Conservation (phyloP, 1,139 yeast species). For the Nematodospora anomalae region DNA sequence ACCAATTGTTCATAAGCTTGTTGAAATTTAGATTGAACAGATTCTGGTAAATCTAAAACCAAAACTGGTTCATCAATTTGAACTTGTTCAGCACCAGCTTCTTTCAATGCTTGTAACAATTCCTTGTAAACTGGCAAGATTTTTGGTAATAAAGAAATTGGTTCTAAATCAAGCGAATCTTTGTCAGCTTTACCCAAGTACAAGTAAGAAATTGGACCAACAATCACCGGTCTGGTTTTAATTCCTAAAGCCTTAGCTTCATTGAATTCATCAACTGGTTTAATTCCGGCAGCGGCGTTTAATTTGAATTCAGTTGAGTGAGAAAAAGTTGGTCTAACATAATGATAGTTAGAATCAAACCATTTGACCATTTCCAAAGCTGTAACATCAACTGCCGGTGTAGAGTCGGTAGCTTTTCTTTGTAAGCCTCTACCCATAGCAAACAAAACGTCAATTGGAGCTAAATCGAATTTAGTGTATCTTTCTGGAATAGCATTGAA, state of each 20-base stretch:
- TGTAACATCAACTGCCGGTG: conserved; percentile 93
- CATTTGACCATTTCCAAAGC: conserved; percentile 99
- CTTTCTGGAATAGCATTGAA: conserved; percentile 97
- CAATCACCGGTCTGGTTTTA: conserved; percentile 94
- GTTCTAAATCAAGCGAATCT: conserved; percentile 93
- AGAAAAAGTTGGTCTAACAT: conserved; percentile 98
- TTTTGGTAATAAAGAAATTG: conserved; percentile 84
- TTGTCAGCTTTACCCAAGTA: conserved; percentile 97
- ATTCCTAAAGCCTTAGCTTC: conserved; percentile 97
- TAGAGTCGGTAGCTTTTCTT: conserved; percentile 87
- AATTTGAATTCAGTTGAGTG: conserved; percentile 94
- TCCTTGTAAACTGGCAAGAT: conserved; percentile 90
- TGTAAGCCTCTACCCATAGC: conserved; percentile 99
- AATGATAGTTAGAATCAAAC: conserved; percentile 99
- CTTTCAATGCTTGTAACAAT: conserved; percentile 81
- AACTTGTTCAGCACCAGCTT: conserved; percentile 92
- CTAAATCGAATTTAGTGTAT: conserved; percentile 87
- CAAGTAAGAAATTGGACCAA: conserved; percentile 96
- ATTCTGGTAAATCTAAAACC: conserved; percentile 88
- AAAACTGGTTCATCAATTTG: conserved; percentile 98
- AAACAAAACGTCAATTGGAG: conserved; percentile 88
- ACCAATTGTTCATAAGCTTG: conserved; percentile 77
- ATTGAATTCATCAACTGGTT: conserved; percentile 95
- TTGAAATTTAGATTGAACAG: conserved; percentile 82
- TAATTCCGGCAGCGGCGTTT: conserved; percentile 67